Conservation (phyloP, 805 yeast species). For the Clavispora asparagi region DNA sequence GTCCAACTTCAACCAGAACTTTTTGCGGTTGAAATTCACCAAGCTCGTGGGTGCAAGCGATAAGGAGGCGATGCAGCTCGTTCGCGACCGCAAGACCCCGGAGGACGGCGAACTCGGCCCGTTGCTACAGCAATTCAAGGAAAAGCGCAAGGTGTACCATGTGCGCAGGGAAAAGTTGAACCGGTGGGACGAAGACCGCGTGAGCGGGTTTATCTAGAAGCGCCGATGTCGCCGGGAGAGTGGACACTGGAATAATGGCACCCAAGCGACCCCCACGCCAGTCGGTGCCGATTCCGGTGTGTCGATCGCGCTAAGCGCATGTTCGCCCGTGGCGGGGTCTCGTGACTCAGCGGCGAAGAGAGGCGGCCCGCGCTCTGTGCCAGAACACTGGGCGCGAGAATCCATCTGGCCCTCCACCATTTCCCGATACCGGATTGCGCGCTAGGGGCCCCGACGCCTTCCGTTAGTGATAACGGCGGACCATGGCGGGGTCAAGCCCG, state of each 20-base stretch:
- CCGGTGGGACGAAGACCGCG: conserved; percentile 42
- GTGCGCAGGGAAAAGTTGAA: conserved; percentile 31
- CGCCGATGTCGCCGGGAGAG: background rate
- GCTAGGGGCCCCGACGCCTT: background rate
- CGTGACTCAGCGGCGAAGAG: background rate
- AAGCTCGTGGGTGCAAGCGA: conserved; percentile 6
- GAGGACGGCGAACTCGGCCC: conserved; percentile 12
- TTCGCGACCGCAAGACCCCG: conserved; percentile 1
- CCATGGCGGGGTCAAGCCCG: background rate
- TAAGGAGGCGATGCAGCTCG: background rate
- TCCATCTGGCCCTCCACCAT: background rate
- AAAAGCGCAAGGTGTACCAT: conserved; percentile 27
- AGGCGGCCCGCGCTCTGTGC: background rate
- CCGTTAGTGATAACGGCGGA: background rate
- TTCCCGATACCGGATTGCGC: background rate
- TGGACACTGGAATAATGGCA: too few species aligned
- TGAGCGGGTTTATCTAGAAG: conserved; percentile 30
- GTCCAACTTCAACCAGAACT: conserved; percentile 30
- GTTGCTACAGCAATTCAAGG: conserved; percentile 18
- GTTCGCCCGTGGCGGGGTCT: background rate
- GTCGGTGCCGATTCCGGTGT: too few species aligned
- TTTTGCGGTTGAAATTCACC: conserved; percentile 8
- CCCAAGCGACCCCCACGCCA: too few species aligned
- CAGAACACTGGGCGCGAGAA: background rate
- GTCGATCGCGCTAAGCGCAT: too few species aligned